These are phyloP conservation scores for Podaxis carcinomalis DNA, from an alignment of 768 basidiomycete genomes.

Conservation along the genomic window DNA sequence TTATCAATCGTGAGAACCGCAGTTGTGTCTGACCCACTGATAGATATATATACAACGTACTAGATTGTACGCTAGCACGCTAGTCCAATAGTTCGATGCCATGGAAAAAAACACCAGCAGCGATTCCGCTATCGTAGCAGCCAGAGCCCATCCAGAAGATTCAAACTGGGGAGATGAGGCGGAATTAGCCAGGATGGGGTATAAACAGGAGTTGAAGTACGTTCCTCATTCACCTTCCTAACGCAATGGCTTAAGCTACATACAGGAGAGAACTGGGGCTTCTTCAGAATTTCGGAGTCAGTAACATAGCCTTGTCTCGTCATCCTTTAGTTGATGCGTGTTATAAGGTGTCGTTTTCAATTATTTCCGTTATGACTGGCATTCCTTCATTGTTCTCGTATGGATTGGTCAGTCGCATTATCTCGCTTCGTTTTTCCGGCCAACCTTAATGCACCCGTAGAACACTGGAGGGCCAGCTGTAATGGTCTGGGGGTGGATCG, in stretches of 20 bases:
- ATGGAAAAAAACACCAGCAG: not conserved
- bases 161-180: constrained; percentile 41
- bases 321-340: not conserved
- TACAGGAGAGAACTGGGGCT: constrained; percentile 53
- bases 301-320: constrained; percentile 11
- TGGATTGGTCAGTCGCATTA: constrained; percentile 49
- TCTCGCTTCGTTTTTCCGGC: not conserved
- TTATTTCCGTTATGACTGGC: constrained; percentile 74
- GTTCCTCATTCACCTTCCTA: constrained; percentile 16
- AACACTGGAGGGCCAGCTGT: constrained; percentile 73
- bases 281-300: constrained; percentile 60
- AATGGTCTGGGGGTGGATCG: constrained; percentile 74
- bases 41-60: not conserved
- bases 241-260: not conserved
- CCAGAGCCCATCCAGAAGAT: not conserved
- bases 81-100: not conserved
- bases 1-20: not conserved
- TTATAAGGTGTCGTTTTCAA: constrained; percentile 57
- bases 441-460: constrained; percentile 24
- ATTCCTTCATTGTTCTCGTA: constrained; percentile 66
- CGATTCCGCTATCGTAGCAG: not conserved
- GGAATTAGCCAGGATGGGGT: constrained; percentile 66
- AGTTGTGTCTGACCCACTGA: not conserved
- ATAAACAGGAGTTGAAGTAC: constrained; percentile 65
- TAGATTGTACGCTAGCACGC: not conserved